phyloP scores from a whole-genome alignment of 1,284 basidiomycete genomes.

The Pseudozyma hubeiensis region DNA sequence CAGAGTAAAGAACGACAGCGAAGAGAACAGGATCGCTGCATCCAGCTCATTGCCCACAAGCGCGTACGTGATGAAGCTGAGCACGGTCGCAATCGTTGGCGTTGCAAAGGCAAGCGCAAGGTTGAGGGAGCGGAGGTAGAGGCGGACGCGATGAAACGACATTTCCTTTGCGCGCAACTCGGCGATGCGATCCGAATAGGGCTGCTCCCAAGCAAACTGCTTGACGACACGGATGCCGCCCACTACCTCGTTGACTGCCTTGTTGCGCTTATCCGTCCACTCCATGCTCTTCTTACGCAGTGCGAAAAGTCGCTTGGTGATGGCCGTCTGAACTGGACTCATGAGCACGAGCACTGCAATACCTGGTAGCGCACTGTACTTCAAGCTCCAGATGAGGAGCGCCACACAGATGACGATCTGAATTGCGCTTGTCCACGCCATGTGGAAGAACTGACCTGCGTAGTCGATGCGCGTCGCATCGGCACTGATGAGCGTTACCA shows the following conservation, averaged over 20 bases:
- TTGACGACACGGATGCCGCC: conserved; percentile 48
- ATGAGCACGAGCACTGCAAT: conserved; percentile 71
- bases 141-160: conserved; percentile 64
- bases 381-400: conserved; percentile 60
- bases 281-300: conserved; percentile 39
- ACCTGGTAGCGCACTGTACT: conserved; percentile 44
- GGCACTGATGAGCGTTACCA: conserved; percentile 79
- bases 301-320: conserved; percentile 44
- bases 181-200: conserved; percentile 72
- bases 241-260: conserved; percentile 46
- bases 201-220: conserved; percentile 55
- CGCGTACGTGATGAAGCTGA: conserved; percentile 71
- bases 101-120: conserved; percentile 44
- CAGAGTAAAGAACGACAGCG: conserved; percentile 76
- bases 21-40: conserved; percentile 79
- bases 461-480: conserved; percentile 51
- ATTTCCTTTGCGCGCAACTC: conserved; percentile 73
- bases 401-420: conserved; percentile 45
- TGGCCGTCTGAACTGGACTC: conserved; percentile 43
- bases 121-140: conserved; percentile 48
- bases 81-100: conserved; percentile 49
- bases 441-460: conserved; percentile 43
- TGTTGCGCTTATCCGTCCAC: conserved; percentile 34
- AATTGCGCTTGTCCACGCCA: conserved; percentile 43
- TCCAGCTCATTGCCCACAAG: conserved; percentile 77